phyloP scores from a whole-genome alignment of 2,329 filamentous ascomycete genomes.

The Cercospora canescens region DNA sequence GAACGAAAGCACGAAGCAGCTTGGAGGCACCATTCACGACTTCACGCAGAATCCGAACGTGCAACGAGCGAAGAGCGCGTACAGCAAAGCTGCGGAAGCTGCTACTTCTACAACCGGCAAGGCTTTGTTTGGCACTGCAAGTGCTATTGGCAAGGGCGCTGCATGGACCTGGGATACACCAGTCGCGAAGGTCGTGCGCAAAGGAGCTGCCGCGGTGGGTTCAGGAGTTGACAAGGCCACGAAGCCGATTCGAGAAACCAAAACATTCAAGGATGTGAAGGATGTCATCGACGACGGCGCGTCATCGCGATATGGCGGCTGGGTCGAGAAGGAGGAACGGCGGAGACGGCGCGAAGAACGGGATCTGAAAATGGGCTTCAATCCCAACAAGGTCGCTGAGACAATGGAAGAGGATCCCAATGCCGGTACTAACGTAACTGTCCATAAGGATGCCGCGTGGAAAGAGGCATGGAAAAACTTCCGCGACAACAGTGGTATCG shows the following conservation, averaged over 20 bases:
- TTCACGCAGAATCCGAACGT: constrained; percentile 93
- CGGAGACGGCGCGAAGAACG: constrained; percentile 73
- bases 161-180: constrained; percentile 97
- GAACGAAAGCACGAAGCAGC: constrained; percentile 97
- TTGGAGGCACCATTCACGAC: constrained; percentile 84
- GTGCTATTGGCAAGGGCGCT: constrained; percentile 84
- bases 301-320: constrained; percentile 92
- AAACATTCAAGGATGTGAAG: constrained; percentile 91
- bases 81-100: constrained; percentile 80
- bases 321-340: constrained; percentile 94
- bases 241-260: constrained; percentile 87
- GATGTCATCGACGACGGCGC: constrained; percentile 96
- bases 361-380: constrained; percentile 54
- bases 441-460: constrained; percentile 97
- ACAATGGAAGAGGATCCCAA: constrained; percentile 83
- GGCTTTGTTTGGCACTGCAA: constrained; percentile 81
- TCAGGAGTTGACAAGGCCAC: constrained; percentile 92
- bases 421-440: constrained; percentile 87
- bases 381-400: constrained; percentile 50
- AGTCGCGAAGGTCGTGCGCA: constrained; percentile 86
- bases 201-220: constrained; percentile 81
- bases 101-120: constrained; percentile 76
- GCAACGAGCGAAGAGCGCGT: constrained; percentile 79
- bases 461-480: constrained; percentile 98
- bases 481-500: constrained; percentile 82